Conservation (phyloP, 176 grass and related monocot genomes). For the Musa beccarii region DNA sequence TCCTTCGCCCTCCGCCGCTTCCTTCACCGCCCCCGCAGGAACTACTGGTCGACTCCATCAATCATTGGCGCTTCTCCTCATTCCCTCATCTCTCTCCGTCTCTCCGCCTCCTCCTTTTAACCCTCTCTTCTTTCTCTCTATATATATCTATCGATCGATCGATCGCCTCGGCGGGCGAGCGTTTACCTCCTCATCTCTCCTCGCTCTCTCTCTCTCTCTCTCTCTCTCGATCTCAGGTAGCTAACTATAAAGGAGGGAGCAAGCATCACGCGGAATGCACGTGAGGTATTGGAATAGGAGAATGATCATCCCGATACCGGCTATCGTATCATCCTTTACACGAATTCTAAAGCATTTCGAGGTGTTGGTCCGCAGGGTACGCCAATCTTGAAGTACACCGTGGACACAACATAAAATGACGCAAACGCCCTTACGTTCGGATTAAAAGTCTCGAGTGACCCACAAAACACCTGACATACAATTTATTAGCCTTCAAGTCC, state of each 20-base stretch:
- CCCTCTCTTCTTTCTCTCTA: not conserved
- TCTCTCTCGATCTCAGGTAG: not conserved
- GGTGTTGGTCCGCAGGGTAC: too few relatives aligned
- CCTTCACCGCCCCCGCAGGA: not conserved
- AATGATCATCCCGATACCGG: not conserved
- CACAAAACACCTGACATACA: too few relatives aligned
- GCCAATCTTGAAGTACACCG: too few relatives aligned
- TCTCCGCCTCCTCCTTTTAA: not conserved
- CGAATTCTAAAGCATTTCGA: too few relatives aligned
- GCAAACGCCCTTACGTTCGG: too few relatives aligned
- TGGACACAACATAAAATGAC: too few relatives aligned
- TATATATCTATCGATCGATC: not conserved
- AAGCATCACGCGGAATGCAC: not conserved
- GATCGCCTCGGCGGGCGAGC: not conserved
- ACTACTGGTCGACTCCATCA: constrained; percentile 8
- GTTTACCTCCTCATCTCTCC: not conserved
- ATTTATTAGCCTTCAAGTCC: too few relatives aligned
- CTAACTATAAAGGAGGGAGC: not conserved
- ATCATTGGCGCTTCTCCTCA: not conserved
- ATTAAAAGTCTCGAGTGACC: too few relatives aligned
- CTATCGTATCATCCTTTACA: not conserved
- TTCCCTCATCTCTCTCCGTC: not conserved
- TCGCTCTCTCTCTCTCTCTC: not conserved
- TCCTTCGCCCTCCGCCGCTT: constrained; percentile 9
- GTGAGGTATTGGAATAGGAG: not conserved